Evolutionary conservation across 2,329 filamentous ascomycete species (phyloP).

Genomic region (Epichloe aotearoae): DNA sequence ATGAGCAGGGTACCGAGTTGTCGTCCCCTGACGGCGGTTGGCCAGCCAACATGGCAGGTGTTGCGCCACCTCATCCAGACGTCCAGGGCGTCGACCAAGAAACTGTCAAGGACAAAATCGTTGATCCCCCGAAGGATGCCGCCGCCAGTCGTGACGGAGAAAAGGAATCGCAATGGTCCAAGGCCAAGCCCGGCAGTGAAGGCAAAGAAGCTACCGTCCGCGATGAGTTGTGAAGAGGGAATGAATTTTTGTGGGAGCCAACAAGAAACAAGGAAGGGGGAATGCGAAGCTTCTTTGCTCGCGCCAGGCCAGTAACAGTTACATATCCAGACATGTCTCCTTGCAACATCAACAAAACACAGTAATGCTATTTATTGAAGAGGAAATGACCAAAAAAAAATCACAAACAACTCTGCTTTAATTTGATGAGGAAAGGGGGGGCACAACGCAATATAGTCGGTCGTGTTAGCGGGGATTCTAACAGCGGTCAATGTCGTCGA

Average conservation of each 20-base stretch:
- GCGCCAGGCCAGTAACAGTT: neutral
- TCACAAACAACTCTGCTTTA: too few species aligned
- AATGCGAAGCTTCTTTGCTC: neutral
- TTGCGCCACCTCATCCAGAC: conserved; percentile 47
- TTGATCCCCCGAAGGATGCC: conserved; percentile 26
- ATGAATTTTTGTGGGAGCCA: neutral
- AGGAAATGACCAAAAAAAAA: too few species aligned
- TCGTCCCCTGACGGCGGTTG: conserved; percentile 27
- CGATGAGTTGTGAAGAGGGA: conserved; percentile 22
- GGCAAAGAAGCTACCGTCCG: conserved; percentile 41
- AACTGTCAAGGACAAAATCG: conserved; percentile 32
- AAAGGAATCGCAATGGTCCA: conserved; percentile 39
- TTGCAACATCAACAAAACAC: neutral
- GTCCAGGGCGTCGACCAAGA: conserved; percentile 48
- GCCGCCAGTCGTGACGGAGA: conserved; percentile 44
- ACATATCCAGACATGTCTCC: too few species aligned
- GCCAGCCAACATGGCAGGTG: conserved; percentile 24
- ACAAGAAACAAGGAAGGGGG: neutral
- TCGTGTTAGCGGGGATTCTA: too few species aligned
- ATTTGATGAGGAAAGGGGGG: too few species aligned
- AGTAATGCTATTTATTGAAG: neutral
- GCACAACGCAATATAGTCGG: too few species aligned
- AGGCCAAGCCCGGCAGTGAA: conserved; percentile 51
- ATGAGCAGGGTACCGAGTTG: conserved; percentile 70
- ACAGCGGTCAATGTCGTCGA: too few species aligned